phyloP scores from a whole-genome alignment of 2,329 filamentous ascomycete species.

The Aaosphaeria arxii region DNA sequence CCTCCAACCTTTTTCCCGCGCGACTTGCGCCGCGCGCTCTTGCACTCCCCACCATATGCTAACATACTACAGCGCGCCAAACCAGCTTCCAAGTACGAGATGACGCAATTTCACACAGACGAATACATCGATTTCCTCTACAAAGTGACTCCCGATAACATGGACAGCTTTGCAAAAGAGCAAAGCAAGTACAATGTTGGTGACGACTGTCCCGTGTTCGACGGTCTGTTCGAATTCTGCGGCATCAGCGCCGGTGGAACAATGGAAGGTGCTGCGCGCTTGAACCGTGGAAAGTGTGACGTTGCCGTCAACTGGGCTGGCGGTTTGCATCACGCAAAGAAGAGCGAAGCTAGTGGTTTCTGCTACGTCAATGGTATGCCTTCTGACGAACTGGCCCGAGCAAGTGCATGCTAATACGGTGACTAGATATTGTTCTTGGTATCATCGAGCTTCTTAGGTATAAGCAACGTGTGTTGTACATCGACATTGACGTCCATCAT shows the following conservation, averaged over 20 bases:
- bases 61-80: conserved; percentile 36
- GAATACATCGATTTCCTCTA: conserved; percentile 71
- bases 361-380: conserved; percentile 47
- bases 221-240: conserved; percentile 69
- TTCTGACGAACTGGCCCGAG: conserved; percentile 22
- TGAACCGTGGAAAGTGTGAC: conserved; percentile 67
- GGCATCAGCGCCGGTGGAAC: conserved; percentile 67
- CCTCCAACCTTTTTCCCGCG: background rate
- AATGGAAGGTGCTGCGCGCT: conserved; percentile 67
- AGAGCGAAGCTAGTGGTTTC: conserved; percentile 47
- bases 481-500: conserved; percentile 67
- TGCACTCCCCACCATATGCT: conserved; percentile 5
- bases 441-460: conserved; percentile 64
- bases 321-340: conserved; percentile 49
- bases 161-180: conserved; percentile 89
- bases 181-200: conserved; percentile 75
- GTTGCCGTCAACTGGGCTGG: conserved; percentile 57
- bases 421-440: conserved; percentile 61
- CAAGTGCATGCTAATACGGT: conserved; percentile 3
- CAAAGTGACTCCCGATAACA: conserved; percentile 97
- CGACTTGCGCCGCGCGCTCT: background rate
- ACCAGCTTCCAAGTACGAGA: conserved; percentile 63
- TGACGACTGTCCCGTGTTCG: conserved; percentile 63
- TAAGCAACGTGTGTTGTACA: conserved; percentile 63
- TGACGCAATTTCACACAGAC: conserved; percentile 72